A percentile compares a stretch with the other conserved stretches of the same genome.
phyloP scores from a whole-genome alignment of 1,284 basidiomycete species.

The Naganishia liquefaciens region DNA sequence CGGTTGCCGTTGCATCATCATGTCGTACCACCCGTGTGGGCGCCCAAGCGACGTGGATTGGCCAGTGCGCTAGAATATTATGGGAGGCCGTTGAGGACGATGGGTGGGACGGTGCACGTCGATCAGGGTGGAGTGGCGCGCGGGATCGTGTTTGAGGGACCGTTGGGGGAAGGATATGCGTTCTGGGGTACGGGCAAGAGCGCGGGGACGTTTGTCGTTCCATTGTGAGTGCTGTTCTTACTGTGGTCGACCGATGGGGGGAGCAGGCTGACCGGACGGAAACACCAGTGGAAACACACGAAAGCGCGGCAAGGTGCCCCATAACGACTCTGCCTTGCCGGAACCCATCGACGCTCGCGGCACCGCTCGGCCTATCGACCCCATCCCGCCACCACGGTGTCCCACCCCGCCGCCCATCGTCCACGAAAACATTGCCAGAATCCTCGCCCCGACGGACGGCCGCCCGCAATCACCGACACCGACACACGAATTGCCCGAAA shows the following conservation, averaged over 20 bases:
- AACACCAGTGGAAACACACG: conserved; percentile 6
- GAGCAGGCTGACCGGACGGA: neutral
- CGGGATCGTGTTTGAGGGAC: conserved; percentile 48
- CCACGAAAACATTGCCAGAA: neutral
- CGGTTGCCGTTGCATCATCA: neutral
- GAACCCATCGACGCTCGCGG: neutral
- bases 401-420: conserved; percentile 4
- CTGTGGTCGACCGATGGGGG: neutral
- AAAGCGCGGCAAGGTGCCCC: neutral
- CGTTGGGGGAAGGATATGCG: conserved; percentile 33
- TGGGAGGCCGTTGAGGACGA: conserved; percentile 39
- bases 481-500: conserved; percentile 35
- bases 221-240: conserved; percentile 40
- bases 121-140: conserved; percentile 44
- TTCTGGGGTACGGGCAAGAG: conserved; percentile 42
- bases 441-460: neutral
- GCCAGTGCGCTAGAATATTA: conserved; percentile 42
- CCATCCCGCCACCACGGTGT: conserved; percentile 6
- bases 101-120: conserved; percentile 46
- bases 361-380: conserved; percentile 1
- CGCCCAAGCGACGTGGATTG: conserved; percentile 41
- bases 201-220: conserved; percentile 43
- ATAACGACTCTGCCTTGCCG: neutral
- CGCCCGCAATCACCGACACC: too few relatives aligned
- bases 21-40: conserved; percentile 41